A percentile compares a stretch with the other conserved stretches of the same genome.
Conservation (phyloP, 2,329 filamentous ascomycete genomes). For the Cladosporium sp. region DNA sequence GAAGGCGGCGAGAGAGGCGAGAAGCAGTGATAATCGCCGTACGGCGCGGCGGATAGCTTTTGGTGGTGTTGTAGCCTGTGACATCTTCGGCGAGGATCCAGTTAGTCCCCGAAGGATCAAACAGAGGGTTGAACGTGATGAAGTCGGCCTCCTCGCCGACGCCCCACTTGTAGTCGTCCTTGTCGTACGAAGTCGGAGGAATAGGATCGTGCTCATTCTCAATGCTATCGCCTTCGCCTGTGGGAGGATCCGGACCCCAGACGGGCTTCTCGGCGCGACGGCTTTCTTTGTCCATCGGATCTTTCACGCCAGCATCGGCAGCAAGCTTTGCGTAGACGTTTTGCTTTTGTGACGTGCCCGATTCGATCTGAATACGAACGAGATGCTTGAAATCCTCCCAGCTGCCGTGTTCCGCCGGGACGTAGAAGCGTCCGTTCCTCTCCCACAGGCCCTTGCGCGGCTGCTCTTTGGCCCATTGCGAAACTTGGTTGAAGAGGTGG, state of each 20-base stretch:
- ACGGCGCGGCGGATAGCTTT: constrained; percentile 57
- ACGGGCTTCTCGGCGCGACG: constrained; percentile 41
- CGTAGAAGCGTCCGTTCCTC: constrained; percentile 68
- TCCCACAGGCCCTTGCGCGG: constrained; percentile 71
- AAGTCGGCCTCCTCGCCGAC: constrained; percentile 67
- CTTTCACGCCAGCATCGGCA: constrained; percentile 15
- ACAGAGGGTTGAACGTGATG: constrained; percentile 71
- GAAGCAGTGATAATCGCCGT: constrained; percentile 66
- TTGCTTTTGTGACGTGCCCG: constrained; percentile 42
- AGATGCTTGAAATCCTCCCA: constrained; percentile 67
- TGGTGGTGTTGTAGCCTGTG: constrained; percentile 57
- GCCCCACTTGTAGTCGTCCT: constrained; percentile 56
- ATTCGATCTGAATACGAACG: constrained; percentile 56
- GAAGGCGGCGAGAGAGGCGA: constrained; percentile 59
- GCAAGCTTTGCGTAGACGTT: constrained; percentile 37
- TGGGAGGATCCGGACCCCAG: constrained; percentile 42
- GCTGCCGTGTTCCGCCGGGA: constrained; percentile 61
- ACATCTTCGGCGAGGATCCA: constrained; percentile 68
- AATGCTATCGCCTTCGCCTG: constrained; percentile 38
- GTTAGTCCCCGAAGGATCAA: constrained; percentile 63
- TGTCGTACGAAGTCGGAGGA: constrained; percentile 51
- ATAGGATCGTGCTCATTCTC: constrained; percentile 46
- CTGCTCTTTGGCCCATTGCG: constrained; percentile 61
- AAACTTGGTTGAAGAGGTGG: constrained; percentile 64
- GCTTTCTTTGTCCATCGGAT: constrained; percentile 31